Evolutionary conservation across 2,329 filamentous ascomycete species (phyloP).

Genomic region (Huntiella moniliformis): DNA sequence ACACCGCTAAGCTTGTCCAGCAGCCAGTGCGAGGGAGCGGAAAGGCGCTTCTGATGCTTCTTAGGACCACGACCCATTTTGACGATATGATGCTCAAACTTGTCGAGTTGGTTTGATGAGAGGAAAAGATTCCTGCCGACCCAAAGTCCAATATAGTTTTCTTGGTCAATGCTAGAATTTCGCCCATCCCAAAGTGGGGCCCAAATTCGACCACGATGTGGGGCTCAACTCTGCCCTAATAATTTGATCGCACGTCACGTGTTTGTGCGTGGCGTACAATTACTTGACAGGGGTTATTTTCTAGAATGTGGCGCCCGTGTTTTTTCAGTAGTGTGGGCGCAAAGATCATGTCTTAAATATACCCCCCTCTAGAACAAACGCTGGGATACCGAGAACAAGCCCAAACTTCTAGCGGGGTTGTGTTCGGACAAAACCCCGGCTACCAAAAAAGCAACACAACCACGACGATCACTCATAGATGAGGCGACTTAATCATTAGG

Average conservation of each 20-base stretch:
- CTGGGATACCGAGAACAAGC: no score
- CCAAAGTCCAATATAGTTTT: neutral
- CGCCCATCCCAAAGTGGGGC: neutral
- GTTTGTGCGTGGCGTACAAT: neutral
- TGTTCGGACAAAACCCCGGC: no score
- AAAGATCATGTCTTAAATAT: no score
- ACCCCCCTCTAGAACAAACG: no score
- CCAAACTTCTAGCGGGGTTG: no score
- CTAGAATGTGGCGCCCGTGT: no score
- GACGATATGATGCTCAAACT: constrained; percentile 18
- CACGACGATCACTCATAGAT: no score
- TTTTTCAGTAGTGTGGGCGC: no score
- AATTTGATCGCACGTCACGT: neutral
- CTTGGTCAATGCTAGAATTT: neutral
- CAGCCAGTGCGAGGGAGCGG: constrained; percentile 98
- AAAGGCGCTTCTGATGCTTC: constrained; percentile 99
- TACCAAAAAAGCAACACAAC: no score
- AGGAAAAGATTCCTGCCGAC: neutral
- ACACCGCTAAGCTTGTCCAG: constrained; percentile 97
- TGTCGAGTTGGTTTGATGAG: constrained; percentile 11
- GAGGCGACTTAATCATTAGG: no score
- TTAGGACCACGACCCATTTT: constrained; percentile 57
- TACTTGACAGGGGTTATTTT: no score
- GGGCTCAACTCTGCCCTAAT: constrained; percentile 5
- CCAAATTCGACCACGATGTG: neutral